phyloP scores from a whole-genome alignment of 768 basidiomycete genomes.

The Gloeopeniophorella convolvens region DNA sequence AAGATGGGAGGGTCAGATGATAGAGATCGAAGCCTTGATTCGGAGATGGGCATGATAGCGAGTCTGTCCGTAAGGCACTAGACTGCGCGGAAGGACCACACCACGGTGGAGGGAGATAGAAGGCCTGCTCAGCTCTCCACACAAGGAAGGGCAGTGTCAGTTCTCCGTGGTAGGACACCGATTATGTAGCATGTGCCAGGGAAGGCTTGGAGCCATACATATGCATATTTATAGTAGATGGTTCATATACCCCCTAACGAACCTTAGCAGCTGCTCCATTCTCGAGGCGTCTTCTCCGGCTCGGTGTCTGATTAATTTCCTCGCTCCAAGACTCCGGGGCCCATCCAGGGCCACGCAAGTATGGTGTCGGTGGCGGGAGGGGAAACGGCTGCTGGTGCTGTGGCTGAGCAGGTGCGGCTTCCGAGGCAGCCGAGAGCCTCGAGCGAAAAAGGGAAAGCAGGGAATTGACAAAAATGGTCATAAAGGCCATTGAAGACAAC shows the following conservation, averaged over 20 bases:
- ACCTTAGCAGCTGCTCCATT: constrained; percentile 18
- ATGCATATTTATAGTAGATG: constrained; percentile 5
- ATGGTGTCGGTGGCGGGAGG: constrained; percentile 18
- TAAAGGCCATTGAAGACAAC: constrained; percentile 65
- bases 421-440: constrained; percentile 41
- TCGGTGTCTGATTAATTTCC: constrained; percentile 23
- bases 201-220: not conserved
- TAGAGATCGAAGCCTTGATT: constrained; percentile 1
- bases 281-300: constrained; percentile 20
- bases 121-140: not conserved
- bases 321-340: constrained; percentile 20
- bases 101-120: not conserved
- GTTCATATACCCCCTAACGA: constrained; percentile 6
- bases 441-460: constrained; percentile 72
- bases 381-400: constrained; percentile 20
- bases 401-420: constrained; percentile 6
- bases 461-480: constrained; percentile 78
- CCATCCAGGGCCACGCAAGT: constrained; percentile 13
- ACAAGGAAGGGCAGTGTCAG: not conserved
- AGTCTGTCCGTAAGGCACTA: too few species aligned
- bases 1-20: constrained; percentile 14
- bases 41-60: constrained; percentile 19
- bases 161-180: constrained; percentile 1
- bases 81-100: too few species aligned
- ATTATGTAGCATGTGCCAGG: not conserved